A percentile compares a stretch with the other conserved stretches of the same genome.
phyloP scores from a whole-genome alignment of 441 rosid species.

The Brassica balearica region DNA sequence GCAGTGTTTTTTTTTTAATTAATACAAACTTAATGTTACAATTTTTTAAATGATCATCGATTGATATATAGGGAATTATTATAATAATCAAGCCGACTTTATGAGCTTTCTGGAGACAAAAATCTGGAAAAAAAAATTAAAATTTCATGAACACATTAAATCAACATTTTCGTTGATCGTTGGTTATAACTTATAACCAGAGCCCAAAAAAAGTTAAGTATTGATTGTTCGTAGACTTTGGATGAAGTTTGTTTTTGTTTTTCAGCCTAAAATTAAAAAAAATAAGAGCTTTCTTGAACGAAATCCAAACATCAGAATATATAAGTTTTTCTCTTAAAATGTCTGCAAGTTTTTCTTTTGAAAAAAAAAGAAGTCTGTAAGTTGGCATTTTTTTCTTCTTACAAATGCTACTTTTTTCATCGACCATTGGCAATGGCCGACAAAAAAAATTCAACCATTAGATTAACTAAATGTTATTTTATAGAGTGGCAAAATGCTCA shows the following conservation, averaged over 20 bases:
- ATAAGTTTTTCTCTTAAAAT: neutral
- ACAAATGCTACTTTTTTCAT: neutral
- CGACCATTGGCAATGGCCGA: neutral
- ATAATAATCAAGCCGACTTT: neutral
- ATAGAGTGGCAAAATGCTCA: neutral
- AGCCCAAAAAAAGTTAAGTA: neutral
- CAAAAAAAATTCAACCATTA: neutral
- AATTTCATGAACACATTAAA: neutral
- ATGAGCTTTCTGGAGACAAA: constrained; percentile 13
- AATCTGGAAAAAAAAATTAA: neutral
- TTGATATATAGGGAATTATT: too few species aligned
- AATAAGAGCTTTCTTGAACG: neutral
- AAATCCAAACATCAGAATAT: neutral
- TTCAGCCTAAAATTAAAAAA: neutral
- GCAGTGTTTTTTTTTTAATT: too few species aligned
- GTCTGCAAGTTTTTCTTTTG: neutral
- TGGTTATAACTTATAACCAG: neutral
- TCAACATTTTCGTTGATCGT: neutral
- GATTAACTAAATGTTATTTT: neutral
- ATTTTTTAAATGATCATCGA: too few species aligned
- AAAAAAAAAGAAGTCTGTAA: neutral
- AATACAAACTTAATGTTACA: too few species aligned
- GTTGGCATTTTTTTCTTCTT: neutral
- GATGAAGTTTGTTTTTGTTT: neutral
- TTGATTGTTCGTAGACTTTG: neutral